These are phyloP conservation scores for Glarea lozoyensis DNA, from an alignment of 495 filamentous ascomycete species.

Conservation along the genomic window DNA sequence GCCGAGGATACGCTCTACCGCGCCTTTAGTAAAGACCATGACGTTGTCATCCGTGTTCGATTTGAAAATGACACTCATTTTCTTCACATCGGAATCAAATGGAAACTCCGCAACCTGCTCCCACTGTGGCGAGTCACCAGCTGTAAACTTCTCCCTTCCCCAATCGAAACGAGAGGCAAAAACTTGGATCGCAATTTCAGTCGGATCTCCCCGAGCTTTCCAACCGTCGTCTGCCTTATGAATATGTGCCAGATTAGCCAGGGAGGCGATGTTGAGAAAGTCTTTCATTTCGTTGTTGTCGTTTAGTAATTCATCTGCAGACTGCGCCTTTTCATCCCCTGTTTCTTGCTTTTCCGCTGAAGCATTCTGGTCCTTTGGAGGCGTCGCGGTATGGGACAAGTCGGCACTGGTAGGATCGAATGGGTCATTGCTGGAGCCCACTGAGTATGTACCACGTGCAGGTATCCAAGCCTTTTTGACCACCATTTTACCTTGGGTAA, in stretches of 20 bases:
- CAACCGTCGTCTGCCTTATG: conserved; percentile 41
- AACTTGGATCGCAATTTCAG: conserved; percentile 63
- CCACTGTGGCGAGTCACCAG: conserved; percentile 45
- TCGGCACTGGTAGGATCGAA: conserved; percentile 47
- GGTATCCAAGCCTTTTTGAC: conserved; percentile 45
- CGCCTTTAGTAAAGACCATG: conserved; percentile 55
- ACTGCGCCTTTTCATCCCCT: conserved; percentile 19
- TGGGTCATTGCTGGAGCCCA: conserved; percentile 46
- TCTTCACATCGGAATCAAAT: conserved; percentile 62
- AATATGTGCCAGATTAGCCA: conserved; percentile 58
- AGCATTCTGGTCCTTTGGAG: conserved; percentile 23
- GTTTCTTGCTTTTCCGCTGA: no score
- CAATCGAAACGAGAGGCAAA: conserved; percentile 55
- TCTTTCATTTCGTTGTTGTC: conserved; percentile 33
- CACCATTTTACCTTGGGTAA: conserved; percentile 61
- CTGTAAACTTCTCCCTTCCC: conserved; percentile 42
- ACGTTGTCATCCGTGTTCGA: conserved; percentile 26
- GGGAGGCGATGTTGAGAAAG: conserved; percentile 51
- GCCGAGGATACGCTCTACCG: conserved; percentile 53
- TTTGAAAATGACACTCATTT: conserved; percentile 56
- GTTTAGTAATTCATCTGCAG: conserved; percentile 20
- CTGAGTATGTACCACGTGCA: conserved; percentile 47
- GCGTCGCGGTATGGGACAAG: conserved; percentile 31
- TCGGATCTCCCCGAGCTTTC: conserved; percentile 58
- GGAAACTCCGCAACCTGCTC: conserved; percentile 50